Conservation (phyloP, 805 yeast genomes). For the Yamadazyma tumulicola region DNA sequence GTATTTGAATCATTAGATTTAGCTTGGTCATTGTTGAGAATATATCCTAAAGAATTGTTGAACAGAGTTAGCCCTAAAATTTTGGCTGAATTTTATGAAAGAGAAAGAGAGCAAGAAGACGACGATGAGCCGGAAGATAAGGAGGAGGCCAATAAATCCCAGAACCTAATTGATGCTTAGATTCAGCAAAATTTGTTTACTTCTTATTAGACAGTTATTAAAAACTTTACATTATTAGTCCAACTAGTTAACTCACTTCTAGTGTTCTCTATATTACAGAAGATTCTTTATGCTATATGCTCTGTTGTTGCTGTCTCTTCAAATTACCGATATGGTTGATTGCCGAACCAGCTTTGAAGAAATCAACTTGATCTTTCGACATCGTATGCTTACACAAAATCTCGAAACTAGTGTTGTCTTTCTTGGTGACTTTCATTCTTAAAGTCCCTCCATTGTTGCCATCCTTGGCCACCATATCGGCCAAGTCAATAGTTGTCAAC, state of each 20-base stretch:
- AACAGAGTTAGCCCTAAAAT: conserved; percentile 99
- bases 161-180: conserved; percentile 42
- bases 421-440: conserved; percentile 68
- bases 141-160: conserved; percentile 33
- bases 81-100: conserved; percentile 90
- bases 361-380: conserved; percentile 94
- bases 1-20: conserved; percentile 93
- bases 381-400: conserved; percentile 88
- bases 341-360: conserved; percentile 97
- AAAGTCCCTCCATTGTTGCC: conserved; percentile 88
- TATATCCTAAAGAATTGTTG: conserved; percentile 97
- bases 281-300: conserved; percentile 1
- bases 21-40: conserved; percentile 97
- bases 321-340: conserved; percentile 81
- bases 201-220: conserved; percentile 2
- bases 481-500: conserved; percentile 68
- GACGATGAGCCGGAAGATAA: conserved; percentile 42
- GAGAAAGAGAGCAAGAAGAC: conserved; percentile 68
- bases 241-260: background rate
- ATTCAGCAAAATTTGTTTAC: conserved; percentile 2
- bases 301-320: conserved; percentile 9
- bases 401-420: conserved; percentile 63
- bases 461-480: conserved; percentile 70
- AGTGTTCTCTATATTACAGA: background rate
- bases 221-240: background rate